These are phyloP conservation scores for Gossypium laxum DNA, from an alignment of 441 rosid species.

Conservation along the genomic window DNA sequence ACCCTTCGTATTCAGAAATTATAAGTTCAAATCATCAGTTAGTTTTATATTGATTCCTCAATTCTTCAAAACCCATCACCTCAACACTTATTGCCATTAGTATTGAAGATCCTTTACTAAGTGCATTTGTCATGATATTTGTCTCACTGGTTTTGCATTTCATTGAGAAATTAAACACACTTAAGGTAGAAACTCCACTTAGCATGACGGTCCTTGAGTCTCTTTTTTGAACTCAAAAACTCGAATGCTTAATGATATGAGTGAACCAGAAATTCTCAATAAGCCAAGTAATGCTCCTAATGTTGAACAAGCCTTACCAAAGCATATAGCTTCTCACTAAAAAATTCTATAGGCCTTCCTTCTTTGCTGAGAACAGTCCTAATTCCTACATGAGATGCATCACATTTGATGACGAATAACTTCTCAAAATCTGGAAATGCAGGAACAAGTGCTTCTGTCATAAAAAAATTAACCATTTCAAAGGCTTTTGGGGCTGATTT, in stretches of 20 bases:
- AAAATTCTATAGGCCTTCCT: background rate
- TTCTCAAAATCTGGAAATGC: background rate
- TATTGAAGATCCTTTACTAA: background rate
- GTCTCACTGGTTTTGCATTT: background rate
- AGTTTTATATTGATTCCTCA: background rate
- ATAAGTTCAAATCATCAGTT: background rate
- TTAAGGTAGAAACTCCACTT: background rate
- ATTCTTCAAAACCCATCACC: background rate
- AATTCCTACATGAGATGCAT: background rate
- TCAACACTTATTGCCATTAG: background rate
- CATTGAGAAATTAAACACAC: background rate
- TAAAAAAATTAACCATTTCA: background rate
- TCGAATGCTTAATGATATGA: background rate
- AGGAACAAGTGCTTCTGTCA: background rate
- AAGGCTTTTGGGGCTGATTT: background rate
- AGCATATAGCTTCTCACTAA: background rate
- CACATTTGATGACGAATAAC: background rate
- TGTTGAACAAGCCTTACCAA: background rate
- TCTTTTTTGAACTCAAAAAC: background rate
- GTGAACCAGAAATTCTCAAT: background rate
- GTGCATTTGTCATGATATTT: background rate
- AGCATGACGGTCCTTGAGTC: background rate
- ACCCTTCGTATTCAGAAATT: background rate
- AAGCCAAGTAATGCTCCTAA: background rate
- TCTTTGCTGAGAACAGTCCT: background rate